phyloP scores from a whole-genome alignment of 352 stramenopile species.

The Pythium biforme region DNA sequence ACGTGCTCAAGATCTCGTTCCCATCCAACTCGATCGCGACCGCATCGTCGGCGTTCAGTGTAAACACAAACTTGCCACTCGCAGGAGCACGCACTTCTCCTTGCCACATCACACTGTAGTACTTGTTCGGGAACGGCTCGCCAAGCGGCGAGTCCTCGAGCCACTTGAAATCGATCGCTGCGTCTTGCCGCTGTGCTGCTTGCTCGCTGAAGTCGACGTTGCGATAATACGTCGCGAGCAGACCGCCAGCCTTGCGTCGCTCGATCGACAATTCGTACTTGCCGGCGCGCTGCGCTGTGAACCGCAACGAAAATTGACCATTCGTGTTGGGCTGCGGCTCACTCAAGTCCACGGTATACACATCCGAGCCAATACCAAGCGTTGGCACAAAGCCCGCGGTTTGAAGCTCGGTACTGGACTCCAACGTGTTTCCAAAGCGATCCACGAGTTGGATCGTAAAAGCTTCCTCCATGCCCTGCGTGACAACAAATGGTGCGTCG shows the following conservation, averaged over 20 bases:
- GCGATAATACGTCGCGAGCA: conserved; percentile 91
- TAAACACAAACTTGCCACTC: conserved; percentile 79
- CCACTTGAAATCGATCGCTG: conserved; percentile 88
- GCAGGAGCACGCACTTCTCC: conserved; percentile 49
- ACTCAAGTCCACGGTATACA: conserved; percentile 38
- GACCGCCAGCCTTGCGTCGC: conserved; percentile 78
- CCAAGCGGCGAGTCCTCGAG: conserved; percentile 51
- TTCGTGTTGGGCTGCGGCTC: conserved; percentile 81
- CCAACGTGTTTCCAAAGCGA: conserved; percentile 90
- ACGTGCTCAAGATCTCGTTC: conserved; percentile 58
- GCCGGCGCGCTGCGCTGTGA: conserved; percentile 79
- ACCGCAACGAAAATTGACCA: conserved; percentile 79
- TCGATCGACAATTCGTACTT: conserved; percentile 76
- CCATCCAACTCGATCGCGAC: conserved; percentile 76
- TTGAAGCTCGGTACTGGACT: conserved; percentile 66
- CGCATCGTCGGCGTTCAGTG: conserved; percentile 75
- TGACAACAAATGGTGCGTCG: conserved; percentile 74
- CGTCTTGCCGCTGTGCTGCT: conserved; percentile 62
- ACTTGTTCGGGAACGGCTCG: conserved; percentile 69
- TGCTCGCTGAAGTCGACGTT: conserved; percentile 86
- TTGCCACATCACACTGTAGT: conserved; percentile 71
- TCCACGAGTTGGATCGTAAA: conserved; percentile 92
- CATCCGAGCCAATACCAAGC: conserved; percentile 39
- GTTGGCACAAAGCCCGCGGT: conserved; percentile 52
- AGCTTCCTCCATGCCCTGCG: conserved; percentile 62